Evolutionary conservation across 1,284 basidiomycete species (phyloP), one percentile per base, ranked within the genome.

Genomic region (Clitocybe nebularis): DNA sequence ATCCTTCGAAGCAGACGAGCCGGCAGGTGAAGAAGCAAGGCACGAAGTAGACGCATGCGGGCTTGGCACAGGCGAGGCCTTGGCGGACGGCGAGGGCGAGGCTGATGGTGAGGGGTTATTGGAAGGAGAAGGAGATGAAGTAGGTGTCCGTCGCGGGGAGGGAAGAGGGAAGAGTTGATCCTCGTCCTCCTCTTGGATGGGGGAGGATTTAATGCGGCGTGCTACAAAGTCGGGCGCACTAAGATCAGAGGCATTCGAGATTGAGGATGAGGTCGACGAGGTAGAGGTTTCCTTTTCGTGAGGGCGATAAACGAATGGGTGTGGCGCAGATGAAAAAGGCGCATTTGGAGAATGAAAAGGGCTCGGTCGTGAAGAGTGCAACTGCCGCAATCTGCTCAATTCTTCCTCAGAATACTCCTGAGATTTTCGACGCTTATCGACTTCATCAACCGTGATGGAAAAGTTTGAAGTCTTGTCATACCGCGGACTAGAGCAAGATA

Each of bases 381-480:
- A 43, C 16, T 41, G 39, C 39, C 36, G 46, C 21, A 43, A 45
- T 13, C 23, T 32, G 20, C 14, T 47, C 39, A 41, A 33, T 17
- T 54, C 50, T 36, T 54, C 57, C 41, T 51, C 41, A 35, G 23
- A 21, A 41, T 44, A 47, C 21, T 71, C 66, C n/a, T 54, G 59
- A 4, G 67, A 68, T 37, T 64, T 65, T 13, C 70, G 64, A n/a
- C 71, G 64, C 52, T 68, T 74, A 47, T 81, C 80, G 1, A 79
- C 70, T 54, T 84, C 81, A 49, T 84, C 81, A 0, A 83, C 78
- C 2, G 62, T 74, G 25, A 83, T 64, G 0, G 63, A 43, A 17
- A 67, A 62, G 1, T 49, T 49, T 5, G 57, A 49, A 7, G 49
- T 2, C 24, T 36, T 35, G 44, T 30, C 16, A 26, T 43, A 42